Conservation (phyloP, 352 stramenopile genomes). For the Pythium sp. region DNA sequence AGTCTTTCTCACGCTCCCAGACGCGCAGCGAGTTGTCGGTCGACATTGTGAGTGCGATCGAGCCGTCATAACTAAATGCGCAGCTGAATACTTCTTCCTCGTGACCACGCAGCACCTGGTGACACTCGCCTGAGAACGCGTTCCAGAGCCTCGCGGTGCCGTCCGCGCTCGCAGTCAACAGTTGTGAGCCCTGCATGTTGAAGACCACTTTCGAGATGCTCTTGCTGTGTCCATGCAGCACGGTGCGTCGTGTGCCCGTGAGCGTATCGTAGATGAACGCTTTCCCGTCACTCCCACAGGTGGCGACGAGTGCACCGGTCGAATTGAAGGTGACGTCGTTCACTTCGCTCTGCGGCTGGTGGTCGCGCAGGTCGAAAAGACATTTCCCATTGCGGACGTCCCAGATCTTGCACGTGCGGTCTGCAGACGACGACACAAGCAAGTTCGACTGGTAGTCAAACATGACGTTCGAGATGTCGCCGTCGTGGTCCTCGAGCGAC, state of each 20-base stretch:
- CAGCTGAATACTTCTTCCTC: constrained; percentile 65
- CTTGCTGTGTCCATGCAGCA: constrained; percentile 48
- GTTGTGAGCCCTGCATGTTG: constrained; percentile 61
- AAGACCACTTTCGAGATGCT: constrained; percentile 52
- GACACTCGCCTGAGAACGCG: constrained; percentile 59
- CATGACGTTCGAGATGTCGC: constrained; percentile 54
- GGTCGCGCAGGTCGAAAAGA: constrained; percentile 61
- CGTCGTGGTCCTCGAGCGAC: constrained; percentile 51
- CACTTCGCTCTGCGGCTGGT: constrained; percentile 38
- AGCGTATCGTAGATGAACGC: constrained; percentile 76
- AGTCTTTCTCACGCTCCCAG: constrained; percentile 31
- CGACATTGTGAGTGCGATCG: constrained; percentile 39
- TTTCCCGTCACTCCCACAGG: constrained; percentile 42
- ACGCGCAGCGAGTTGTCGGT: constrained; percentile 74
- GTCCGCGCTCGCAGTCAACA: constrained; percentile 58
- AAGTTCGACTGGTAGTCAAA: constrained; percentile 65
- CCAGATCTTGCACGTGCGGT: constrained; percentile 68
- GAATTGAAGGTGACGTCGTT: constrained; percentile 58
- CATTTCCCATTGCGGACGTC: constrained; percentile 60
- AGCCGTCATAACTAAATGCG: constrained; percentile 65
- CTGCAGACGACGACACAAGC: constrained; percentile 51
- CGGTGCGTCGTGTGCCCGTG: constrained; percentile 46
- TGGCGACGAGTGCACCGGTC: constrained; percentile 61
- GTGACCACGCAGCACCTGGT: constrained; percentile 56
- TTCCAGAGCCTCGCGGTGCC: constrained; percentile 67